Conservation (phyloP, 1,284 basidiomycete genomes). For the Austroboletus niveus region DNA sequence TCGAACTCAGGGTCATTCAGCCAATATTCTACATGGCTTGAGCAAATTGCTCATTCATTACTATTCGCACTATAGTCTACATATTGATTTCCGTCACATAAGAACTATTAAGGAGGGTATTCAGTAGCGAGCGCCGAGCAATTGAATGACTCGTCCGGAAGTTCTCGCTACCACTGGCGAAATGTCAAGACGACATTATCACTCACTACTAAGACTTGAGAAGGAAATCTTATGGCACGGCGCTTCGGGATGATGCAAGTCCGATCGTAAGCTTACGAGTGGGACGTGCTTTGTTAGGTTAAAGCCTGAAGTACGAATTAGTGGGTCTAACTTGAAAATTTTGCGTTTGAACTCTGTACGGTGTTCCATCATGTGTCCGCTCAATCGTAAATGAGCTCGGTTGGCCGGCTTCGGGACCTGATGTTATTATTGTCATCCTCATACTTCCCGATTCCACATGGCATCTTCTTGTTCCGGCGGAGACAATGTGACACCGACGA, state of each 20-base stretch:
- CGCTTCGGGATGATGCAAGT: not conserved
- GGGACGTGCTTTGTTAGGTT: not conserved
- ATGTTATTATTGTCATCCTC: constrained; percentile 3
- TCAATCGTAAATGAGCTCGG: not conserved
- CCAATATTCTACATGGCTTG: no score
- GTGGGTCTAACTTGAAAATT: not conserved
- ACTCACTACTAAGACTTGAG: not conserved
- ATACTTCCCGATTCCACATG: not conserved
- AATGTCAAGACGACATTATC: no score
- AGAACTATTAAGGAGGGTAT: not conserved
- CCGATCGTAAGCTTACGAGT: not conserved
- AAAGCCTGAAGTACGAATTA: not conserved
- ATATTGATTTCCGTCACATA: no score
- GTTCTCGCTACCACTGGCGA: no score
- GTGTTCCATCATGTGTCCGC: no score
- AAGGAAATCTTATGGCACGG: not conserved
- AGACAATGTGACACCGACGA: constrained; percentile 8
- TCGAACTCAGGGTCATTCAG: no score
- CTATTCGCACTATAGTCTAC: no score
- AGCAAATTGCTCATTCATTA: no score
- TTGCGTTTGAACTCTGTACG: not conserved
- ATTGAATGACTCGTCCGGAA: no score
- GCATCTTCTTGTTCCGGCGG: constrained; percentile 16
- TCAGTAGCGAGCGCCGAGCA: not conserved
- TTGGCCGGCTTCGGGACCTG: not conserved